Conservation (phyloP, 352 stramenopile genomes). For the Phytopythium kandeliae region DNA sequence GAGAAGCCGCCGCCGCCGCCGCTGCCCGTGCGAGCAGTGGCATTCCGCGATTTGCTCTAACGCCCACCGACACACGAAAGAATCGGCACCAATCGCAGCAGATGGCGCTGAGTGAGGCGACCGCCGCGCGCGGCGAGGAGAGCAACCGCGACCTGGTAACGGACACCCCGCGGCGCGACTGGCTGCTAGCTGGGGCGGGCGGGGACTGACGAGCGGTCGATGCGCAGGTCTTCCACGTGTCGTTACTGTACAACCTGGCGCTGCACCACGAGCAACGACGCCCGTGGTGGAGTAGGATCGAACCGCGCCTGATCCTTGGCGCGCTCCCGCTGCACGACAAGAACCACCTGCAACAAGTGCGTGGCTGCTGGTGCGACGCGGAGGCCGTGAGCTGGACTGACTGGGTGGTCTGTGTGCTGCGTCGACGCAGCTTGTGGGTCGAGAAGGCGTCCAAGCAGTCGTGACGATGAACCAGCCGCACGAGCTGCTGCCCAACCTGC, state of each 20-base stretch:
- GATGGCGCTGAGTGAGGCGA: not conserved
- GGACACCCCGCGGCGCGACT: too few species aligned
- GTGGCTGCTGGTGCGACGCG: too few species aligned
- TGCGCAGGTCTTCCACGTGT: constrained; percentile 66
- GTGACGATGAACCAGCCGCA: constrained; percentile 77
- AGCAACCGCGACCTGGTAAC: constrained; percentile 3
- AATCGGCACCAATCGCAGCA: not conserved
- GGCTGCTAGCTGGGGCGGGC: not conserved
- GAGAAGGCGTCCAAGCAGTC: constrained; percentile 50
- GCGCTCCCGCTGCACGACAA: constrained; percentile 58
- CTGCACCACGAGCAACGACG: constrained; percentile 34
- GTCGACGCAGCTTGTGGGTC: constrained; percentile 35
- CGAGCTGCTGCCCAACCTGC: constrained; percentile 61
- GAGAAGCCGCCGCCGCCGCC: not conserved
- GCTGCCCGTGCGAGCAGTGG: not conserved
- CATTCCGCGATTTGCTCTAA: not conserved
- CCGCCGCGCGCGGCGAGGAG: not conserved
- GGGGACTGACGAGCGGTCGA: not conserved
- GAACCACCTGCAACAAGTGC: constrained; percentile 38
- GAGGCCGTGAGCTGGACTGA: too few species aligned
- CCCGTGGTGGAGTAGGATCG: constrained; percentile 71
- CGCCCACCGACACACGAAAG: too few species aligned
- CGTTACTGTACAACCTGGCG: constrained; percentile 70
- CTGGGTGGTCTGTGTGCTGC: too few species aligned
- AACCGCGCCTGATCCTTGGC: constrained; percentile 58